phyloP scores from a whole-genome alignment of 1,284 basidiomycete species.

The Ustilago xerochloae region DNA sequence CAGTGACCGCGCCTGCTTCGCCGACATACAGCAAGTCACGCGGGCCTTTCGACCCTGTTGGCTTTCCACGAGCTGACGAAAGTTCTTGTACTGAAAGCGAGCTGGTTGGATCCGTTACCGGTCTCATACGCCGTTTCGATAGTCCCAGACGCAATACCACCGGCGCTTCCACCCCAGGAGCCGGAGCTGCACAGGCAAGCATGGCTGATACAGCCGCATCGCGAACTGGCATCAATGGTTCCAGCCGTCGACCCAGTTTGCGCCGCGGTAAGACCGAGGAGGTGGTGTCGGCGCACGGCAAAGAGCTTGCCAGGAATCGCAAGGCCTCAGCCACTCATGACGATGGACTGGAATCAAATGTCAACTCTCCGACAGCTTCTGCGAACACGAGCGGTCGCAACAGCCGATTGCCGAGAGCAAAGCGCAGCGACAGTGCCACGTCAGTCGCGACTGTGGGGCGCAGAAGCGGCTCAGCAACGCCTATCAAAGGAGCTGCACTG shows the following conservation, averaged over 20 bases:
- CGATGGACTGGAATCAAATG: conserved; percentile 12
- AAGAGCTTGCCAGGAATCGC: conserved; percentile 14
- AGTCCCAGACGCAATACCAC: conserved; percentile 31
- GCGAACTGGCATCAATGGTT: conserved; percentile 9
- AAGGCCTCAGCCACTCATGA: conserved; percentile 23
- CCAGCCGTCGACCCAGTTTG: conserved; percentile 71
- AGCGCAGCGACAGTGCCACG: conserved; percentile 33
- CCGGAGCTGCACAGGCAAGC: background rate
- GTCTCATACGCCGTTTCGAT: conserved; percentile 47
- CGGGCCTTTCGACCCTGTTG: conserved; percentile 14
- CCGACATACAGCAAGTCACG: conserved; percentile 36
- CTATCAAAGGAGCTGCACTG: conserved; percentile 12
- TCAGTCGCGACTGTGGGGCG: conserved; percentile 30
- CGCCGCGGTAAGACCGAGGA: conserved; percentile 74
- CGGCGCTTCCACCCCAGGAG: conserved; percentile 4
- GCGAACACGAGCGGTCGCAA: conserved; percentile 3
- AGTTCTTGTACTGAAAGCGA: conserved; percentile 61
- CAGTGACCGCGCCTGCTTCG: conserved; percentile 38
- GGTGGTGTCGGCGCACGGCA: conserved; percentile 56
- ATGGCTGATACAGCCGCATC: background rate
- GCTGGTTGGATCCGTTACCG: conserved; percentile 26
- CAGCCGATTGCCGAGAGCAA: conserved; percentile 43
- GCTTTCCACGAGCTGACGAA: conserved; percentile 48
- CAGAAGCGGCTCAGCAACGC: conserved; percentile 33
- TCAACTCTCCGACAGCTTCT: conserved; percentile 14